Conservation (phyloP, 2,329 filamentous ascomycete species). For the Drechslerella dactyloides region DNA sequence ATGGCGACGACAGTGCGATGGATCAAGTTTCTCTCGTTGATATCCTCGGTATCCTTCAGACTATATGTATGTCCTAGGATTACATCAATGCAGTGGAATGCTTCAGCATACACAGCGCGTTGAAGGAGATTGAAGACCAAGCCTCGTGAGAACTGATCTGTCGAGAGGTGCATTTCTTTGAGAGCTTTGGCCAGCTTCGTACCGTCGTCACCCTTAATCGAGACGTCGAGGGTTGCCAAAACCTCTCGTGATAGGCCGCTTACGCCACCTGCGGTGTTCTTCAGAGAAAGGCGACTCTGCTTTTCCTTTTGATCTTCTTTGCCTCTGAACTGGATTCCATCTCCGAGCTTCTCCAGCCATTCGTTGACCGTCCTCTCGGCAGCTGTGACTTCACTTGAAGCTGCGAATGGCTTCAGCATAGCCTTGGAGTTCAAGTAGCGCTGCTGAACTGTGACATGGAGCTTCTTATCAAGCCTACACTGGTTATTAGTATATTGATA, state of each 20-base stretch:
- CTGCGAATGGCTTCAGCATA: slow-evolving; percentile 84
- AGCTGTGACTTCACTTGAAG: slow-evolving; percentile 67
- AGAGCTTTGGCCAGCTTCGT: slow-evolving; percentile 61
- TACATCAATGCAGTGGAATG: slow-evolving; percentile 72
- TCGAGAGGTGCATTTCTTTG: slow-evolving; percentile 64
- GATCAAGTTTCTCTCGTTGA: slow-evolving; percentile 91
- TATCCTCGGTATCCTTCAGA: slow-evolving; percentile 85
- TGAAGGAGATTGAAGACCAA: slow-evolving; percentile 82
- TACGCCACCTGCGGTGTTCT: slow-evolving; percentile 65
- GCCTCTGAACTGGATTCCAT: slow-evolving; percentile 63
- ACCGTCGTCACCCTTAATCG: slow-evolving; percentile 64
- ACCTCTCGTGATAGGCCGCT: slow-evolving; percentile 72
- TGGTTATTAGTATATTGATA: slow-evolving; percentile 28
- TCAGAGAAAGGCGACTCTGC: slow-evolving; percentile 26
- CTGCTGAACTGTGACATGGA: slow-evolving; percentile 76
- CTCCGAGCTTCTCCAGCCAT: slow-evolving; percentile 83
- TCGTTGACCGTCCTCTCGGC: slow-evolving; percentile 78
- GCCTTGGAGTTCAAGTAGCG: slow-evolving; percentile 90
- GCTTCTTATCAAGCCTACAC: slow-evolving; percentile 79
- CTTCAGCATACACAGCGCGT: slow-evolving; percentile 73
- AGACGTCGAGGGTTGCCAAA: slow-evolving; percentile 71
- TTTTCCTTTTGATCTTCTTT: slow-evolving; percentile 66
- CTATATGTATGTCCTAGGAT: slow-evolving; percentile 73
- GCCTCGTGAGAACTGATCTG: slow-evolving; percentile 63
- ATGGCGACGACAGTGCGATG: slow-evolving; percentile 92